These are phyloP conservation scores for Fraxinus cuspidata DNA, from an alignment of 257 asterid species.

Conservation along the genomic window DNA sequence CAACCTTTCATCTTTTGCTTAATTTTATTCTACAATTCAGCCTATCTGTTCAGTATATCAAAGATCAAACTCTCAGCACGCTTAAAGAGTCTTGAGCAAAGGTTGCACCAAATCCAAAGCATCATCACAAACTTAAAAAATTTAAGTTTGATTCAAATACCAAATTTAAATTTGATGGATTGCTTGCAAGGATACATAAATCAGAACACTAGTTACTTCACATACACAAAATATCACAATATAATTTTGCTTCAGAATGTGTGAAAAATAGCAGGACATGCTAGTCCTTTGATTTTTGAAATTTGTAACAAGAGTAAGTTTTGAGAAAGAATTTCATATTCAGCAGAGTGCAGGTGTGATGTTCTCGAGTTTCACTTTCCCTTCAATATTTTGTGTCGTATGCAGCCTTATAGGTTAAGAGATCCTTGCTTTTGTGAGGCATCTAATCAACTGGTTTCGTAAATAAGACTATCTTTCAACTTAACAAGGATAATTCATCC, in stretches of 20 bases:
- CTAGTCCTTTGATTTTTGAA: not conserved
- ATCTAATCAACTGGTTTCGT: not conserved
- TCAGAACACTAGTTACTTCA: not conserved
- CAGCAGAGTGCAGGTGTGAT: not conserved
- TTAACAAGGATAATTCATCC: not conserved
- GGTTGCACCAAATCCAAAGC: not conserved
- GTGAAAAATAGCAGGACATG: not conserved
- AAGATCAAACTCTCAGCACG: not conserved
- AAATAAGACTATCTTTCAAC: not conserved
- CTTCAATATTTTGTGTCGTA: not conserved
- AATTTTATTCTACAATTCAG: not conserved
- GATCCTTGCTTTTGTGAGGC: not conserved
- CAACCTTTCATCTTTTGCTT: not conserved
- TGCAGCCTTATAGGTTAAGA: not conserved
- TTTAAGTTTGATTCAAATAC: not conserved
- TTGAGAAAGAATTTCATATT: not conserved
- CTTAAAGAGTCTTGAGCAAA: not conserved
- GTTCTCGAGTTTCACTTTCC: not conserved
- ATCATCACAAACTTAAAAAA: not conserved
- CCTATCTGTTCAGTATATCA: not conserved
- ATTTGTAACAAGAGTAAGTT: not conserved
- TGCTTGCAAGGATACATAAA: not conserved
- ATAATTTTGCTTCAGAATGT: not conserved
- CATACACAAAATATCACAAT: not conserved
- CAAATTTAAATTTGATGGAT: not conserved